A percentile compares a stretch with the other conserved stretches of the same genome.
Evolutionary conservation across 257 asterid species (phyloP).

Genomic region (Knoxia roxburghii): DNA sequence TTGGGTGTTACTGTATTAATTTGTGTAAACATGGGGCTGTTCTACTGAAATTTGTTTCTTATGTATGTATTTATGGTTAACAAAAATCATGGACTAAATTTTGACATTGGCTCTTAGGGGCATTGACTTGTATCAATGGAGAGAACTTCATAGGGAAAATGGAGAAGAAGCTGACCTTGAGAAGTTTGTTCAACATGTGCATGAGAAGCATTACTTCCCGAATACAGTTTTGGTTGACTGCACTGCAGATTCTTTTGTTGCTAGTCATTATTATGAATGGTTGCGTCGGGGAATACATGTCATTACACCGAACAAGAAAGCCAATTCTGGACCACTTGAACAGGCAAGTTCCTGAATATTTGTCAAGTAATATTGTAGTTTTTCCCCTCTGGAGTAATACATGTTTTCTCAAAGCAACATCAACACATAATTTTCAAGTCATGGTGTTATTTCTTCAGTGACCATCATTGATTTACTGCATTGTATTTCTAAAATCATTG

Average conservation of each 20-base stretch:
- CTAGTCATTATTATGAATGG: slow-evolving; percentile 86
- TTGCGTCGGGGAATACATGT: slow-evolving; percentile 90
- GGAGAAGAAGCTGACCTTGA: slow-evolving; percentile 81
- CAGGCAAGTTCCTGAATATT: slow-evolving; percentile 37
- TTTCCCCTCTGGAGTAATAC: no score
- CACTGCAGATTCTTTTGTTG: slow-evolving; percentile 80
- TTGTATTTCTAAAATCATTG: background rate
- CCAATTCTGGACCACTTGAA: slow-evolving; percentile 97
- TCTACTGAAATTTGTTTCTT: background rate
- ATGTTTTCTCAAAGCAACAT: no score
- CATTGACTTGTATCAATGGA: slow-evolving; percentile 82
- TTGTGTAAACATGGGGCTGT: slow-evolving; percentile 51
- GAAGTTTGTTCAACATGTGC: slow-evolving; percentile 89
- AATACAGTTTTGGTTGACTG: slow-evolving; percentile 91
- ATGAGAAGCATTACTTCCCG: slow-evolving; percentile 84
- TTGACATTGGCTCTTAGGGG: slow-evolving; percentile 50
- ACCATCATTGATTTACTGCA: background rate
- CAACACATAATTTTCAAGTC: background rate
- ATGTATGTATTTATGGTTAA: background rate
- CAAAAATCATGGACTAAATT: background rate
- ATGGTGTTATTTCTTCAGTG: background rate
- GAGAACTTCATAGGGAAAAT: slow-evolving; percentile 50
- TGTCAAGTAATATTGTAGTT: no score
- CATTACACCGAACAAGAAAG: slow-evolving; percentile 94
- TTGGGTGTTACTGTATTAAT: no score